phyloP scores from a whole-genome alignment of 805 yeast genomes.

The Candida gorgasii region DNA sequence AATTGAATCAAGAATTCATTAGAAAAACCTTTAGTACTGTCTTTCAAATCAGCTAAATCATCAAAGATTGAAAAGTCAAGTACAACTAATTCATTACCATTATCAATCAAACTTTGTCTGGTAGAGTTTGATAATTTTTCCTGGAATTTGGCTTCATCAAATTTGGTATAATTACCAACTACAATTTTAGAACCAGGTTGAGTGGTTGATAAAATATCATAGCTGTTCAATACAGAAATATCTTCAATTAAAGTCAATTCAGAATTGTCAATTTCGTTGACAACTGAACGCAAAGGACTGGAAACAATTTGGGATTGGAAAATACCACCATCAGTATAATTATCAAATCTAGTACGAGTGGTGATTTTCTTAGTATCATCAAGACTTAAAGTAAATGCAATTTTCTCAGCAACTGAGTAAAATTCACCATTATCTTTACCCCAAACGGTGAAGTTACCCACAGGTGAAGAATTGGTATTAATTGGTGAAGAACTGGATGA shows the following conservation, averaged over 20 bases:
- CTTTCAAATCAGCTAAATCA: conserved; percentile 50
- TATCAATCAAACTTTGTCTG: conserved; percentile 53
- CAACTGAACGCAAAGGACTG: conserved; percentile 9
- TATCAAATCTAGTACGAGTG: conserved; percentile 70
- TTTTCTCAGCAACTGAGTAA: conserved; percentile 56
- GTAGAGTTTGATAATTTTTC: conserved; percentile 57
- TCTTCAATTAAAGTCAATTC: conserved; percentile 67
- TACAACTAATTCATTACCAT: conserved; percentile 52
- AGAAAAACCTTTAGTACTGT: conserved; percentile 73
- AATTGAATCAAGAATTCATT: conserved; percentile 73
- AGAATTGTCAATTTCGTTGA: conserved; percentile 51
- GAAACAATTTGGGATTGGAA: conserved; percentile 66
- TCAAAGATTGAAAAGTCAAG: conserved; percentile 65
- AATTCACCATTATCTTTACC: conserved; percentile 62
- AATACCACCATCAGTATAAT: conserved; percentile 68
- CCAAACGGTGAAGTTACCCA: conserved; percentile 59
- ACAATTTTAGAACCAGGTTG: conserved; percentile 58
- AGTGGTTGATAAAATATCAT: conserved; percentile 64
- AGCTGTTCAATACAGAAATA: conserved; percentile 49
- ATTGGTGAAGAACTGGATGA: conserved; percentile 20
- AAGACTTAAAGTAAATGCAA: conserved; percentile 70
- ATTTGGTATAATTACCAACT: conserved; percentile 38
- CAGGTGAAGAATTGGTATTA: conserved; percentile 44
- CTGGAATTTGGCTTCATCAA: conserved; percentile 46
- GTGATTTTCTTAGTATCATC: conserved; percentile 53